phyloP scores from a whole-genome alignment of 805 yeast species.

The Wickerhamiella kazuoi region DNA sequence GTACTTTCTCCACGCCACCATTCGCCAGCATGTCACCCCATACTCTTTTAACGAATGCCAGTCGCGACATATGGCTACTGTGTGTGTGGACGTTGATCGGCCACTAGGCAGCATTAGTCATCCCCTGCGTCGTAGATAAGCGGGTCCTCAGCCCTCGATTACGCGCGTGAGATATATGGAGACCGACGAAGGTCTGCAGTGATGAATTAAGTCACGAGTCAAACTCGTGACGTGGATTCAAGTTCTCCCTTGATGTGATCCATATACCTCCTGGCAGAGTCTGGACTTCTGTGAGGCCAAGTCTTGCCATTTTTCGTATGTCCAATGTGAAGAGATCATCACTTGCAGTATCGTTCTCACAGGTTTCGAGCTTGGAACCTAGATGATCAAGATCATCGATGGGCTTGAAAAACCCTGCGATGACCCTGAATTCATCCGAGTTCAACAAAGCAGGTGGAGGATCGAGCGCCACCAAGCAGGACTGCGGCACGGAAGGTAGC shows the following conservation, averaged over 20 bases:
- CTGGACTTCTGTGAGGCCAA: not conserved
- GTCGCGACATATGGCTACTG: conserved; percentile 6
- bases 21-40: conserved; percentile 14
- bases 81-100: no score
- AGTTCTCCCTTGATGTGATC: no score
- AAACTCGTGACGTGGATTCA: no score
- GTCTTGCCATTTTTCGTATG: not conserved
- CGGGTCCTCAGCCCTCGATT: no score
- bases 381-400: not conserved
- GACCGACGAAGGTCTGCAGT: no score
- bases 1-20: conserved; percentile 14
- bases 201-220: no score
- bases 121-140: no score
- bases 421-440: not conserved
- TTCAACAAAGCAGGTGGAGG: not conserved
- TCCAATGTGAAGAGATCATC: not conserved
- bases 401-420: not conserved
- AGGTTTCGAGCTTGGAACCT: not conserved
- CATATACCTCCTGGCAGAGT: not conserved
- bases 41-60: conserved; percentile 12
- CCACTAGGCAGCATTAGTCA: no score
- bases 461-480: not conserved
- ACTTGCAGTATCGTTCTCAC: not conserved
- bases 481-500: not conserved
- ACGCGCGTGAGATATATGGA: no score